Conservation (phyloP, 306 rosid genomes). For the Prunus armeniaca region DNA sequence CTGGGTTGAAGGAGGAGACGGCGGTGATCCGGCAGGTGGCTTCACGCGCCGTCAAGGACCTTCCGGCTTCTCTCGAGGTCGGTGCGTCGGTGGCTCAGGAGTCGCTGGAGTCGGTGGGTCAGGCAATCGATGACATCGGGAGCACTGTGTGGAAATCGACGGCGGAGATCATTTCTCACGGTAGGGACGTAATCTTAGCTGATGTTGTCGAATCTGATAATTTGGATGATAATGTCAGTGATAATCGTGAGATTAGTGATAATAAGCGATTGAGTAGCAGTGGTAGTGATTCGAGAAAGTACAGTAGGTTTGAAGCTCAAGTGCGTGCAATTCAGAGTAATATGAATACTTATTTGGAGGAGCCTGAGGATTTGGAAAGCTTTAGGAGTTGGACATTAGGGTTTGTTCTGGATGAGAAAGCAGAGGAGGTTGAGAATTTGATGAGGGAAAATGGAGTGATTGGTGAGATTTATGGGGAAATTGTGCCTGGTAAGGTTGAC, state of each 20-base stretch:
- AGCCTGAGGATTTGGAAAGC: slow-evolving; percentile 66
- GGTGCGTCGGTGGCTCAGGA: slow-evolving; percentile 94
- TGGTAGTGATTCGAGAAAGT: slow-evolving; percentile 48
- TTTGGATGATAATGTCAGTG: slow-evolving; percentile 24
- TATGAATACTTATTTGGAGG: slow-evolving; percentile 64
- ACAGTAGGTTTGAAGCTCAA: slow-evolving; percentile 75
- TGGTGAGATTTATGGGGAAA: slow-evolving; percentile 51
- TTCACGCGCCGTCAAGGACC: slow-evolving; percentile 84
- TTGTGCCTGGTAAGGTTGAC: slow-evolving; percentile 57
- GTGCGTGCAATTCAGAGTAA: slow-evolving; percentile 65
- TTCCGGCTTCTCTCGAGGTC: slow-evolving; percentile 70
- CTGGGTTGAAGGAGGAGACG: slow-evolving; percentile 69
- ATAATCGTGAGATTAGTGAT: background rate
- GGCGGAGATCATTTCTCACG: slow-evolving; percentile 71
- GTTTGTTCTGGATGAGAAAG: slow-evolving; percentile 56
- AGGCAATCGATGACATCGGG: slow-evolving; percentile 93
- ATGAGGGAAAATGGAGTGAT: slow-evolving; percentile 43
- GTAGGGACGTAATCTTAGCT: slow-evolving; percentile 58
- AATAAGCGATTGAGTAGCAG: slow-evolving; percentile 33
- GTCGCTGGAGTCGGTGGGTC: slow-evolving; percentile 91
- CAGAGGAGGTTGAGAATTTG: slow-evolving; percentile 59
- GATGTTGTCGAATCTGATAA: slow-evolving; percentile 52
- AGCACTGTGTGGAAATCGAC: slow-evolving; percentile 88
- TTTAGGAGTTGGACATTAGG: slow-evolving; percentile 68
- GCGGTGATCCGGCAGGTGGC: slow-evolving; percentile 79